phyloP scores from a whole-genome alignment of 2,329 filamentous ascomycete species.

The Cryphonectria nitschkei region DNA sequence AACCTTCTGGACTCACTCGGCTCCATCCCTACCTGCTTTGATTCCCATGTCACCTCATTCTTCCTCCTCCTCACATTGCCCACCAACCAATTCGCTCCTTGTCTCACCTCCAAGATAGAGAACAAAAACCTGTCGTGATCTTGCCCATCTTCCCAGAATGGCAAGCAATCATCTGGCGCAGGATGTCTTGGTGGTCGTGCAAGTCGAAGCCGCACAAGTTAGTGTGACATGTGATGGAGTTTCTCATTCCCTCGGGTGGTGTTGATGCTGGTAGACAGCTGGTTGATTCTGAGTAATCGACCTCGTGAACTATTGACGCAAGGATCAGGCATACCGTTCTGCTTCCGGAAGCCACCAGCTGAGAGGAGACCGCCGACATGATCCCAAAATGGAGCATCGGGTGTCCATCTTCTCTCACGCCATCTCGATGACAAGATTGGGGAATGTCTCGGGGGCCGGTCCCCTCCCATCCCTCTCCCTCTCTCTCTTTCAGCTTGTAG shows the following conservation, averaged over 20 bases:
- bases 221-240: neutral
- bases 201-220: neutral
- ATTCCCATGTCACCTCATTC: neutral
- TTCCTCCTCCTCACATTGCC: neutral
- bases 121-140: neutral
- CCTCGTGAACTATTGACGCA: neutral
- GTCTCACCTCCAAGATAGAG: no score
- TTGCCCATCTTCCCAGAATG: neutral
- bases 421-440: neutral
- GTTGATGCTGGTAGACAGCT: neutral
- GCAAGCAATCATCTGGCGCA: neutral
- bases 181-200: neutral
- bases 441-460: neutral
- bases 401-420: neutral
- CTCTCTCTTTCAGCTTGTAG: neutral
- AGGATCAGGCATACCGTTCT: neutral
- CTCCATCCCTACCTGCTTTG: neutral
- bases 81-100: neutral
- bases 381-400: neutral
- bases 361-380: neutral
- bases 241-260: neutral
- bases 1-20: no score
- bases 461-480: neutral
- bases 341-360: neutral
- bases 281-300: conserved; percentile 1